Conservation (phyloP, 2,329 filamentous ascomycete species). For the Fusarium sp. region DNA sequence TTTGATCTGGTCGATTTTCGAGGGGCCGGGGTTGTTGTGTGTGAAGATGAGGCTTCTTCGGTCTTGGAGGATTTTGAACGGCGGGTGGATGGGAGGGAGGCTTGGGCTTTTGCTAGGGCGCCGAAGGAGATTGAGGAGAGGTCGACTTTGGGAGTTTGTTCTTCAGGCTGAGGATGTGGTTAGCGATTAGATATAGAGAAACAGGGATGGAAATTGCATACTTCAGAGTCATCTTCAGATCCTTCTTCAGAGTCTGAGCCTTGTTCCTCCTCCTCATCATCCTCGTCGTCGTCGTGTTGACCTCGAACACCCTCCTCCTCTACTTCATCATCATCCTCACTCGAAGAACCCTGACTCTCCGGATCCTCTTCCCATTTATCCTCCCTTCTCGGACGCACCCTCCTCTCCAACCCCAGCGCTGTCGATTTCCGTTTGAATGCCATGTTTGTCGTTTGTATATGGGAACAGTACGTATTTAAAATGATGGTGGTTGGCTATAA, state of each 20-base stretch:
- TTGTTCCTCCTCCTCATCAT: constrained; percentile 45
- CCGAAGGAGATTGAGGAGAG: constrained; percentile 82
- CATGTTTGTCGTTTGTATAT: constrained; percentile 41
- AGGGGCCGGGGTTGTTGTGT: constrained; percentile 36
- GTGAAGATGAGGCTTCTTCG: constrained; percentile 30
- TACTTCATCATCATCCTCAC: constrained; percentile 43
- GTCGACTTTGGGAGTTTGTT: constrained; percentile 53
- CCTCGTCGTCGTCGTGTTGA: constrained; percentile 43
- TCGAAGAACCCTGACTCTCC: constrained; percentile 46
- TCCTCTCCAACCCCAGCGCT: constrained; percentile 51
- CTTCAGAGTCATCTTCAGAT: constrained; percentile 44
- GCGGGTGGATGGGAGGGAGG: constrained; percentile 61
- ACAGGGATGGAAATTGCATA: constrained; percentile 7
- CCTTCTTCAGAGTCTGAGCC: constrained; percentile 29
- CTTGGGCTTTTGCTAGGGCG: constrained; percentile 88
- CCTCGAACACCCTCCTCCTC: constrained; percentile 44
- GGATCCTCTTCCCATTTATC: constrained; percentile 55
- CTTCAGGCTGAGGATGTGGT: constrained; percentile 36
- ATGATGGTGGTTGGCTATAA: neutral
- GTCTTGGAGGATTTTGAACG: constrained; percentile 45
- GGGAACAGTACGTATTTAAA: neutral
- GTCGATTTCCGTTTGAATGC: constrained; percentile 54
- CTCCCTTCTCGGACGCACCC: constrained; percentile 57
- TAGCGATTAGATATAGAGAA: constrained; percentile 3
- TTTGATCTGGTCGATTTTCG: constrained; percentile 51